phyloP scores from a whole-genome alignment of 176 grass and related monocot species.

The Ananas comosus region DNA sequence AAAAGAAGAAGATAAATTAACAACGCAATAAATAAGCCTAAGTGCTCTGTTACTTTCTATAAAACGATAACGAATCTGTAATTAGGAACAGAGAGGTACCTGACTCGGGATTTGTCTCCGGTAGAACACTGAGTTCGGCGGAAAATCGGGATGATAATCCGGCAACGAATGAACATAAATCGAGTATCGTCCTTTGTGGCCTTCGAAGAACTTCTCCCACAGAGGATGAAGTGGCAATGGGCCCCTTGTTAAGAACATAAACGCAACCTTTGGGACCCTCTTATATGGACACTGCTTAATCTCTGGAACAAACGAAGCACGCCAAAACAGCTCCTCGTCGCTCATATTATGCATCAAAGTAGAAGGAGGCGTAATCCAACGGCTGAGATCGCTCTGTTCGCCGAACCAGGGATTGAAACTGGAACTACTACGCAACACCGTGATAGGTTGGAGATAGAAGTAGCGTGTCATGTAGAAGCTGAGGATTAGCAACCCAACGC shows the following conservation, averaged over 20 bases:
- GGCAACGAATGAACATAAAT: slow-evolving; percentile 76
- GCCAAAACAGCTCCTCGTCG: slow-evolving; percentile 82
- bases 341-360: slow-evolving; percentile 63
- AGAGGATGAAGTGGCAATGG: slow-evolving; percentile 61
- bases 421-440: neutral
- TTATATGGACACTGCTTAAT: slow-evolving; percentile 27
- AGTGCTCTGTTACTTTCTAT: neutral
- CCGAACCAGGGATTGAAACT: neutral
- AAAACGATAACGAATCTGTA: neutral
- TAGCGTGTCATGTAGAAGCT: slow-evolving; percentile 3
- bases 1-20: no score
- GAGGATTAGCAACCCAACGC: slow-evolving; percentile 25
- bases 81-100: slow-evolving; percentile 28
- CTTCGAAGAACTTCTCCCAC: slow-evolving; percentile 76
- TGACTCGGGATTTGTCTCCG: slow-evolving; percentile 65
- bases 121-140: slow-evolving; percentile 54
- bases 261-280: slow-evolving; percentile 67
- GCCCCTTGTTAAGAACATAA: slow-evolving; percentile 87
- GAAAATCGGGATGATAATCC: slow-evolving; percentile 36
- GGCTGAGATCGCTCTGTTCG: neutral
- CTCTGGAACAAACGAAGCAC: slow-evolving; percentile 48
- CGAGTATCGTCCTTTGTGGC: slow-evolving; percentile 31
- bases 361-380: slow-evolving; percentile 21
- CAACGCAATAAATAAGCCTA: neutral
- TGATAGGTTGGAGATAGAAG: slow-evolving; percentile 17